Evolutionary conservation across 2,329 filamentous ascomycete species (phyloP), one percentile per base, ranked within the genome.

Genomic region (Hypoxylon sp.): DNA sequence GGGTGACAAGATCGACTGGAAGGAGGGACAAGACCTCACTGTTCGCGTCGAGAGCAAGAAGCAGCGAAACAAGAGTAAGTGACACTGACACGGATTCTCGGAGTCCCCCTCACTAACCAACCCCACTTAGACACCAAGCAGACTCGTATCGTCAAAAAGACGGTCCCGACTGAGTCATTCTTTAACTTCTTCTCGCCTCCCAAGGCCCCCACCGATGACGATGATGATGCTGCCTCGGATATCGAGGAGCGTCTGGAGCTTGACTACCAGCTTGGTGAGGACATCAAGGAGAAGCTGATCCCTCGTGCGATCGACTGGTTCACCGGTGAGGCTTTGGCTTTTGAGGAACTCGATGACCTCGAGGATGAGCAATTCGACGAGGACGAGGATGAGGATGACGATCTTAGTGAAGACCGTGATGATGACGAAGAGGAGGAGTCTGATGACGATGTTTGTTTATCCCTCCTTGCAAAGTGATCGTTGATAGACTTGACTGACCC

Each of bases 251-350:
- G 95, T 68, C 88, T 99, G 59, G 95, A 99, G 84, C 89, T 99
- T 54, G 95, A 99, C 82, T 99, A 98, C 80, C 94, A 98, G 82
- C 89, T 99, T 46, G 95, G 95, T 70, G 95, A 99, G 84, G 95
- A 99, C 77, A 97, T 99, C 83, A 99, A 99, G 85, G 95, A 99
- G 87, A 99, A 99, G 85, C 87, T 99, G 70, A 99, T 99, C 72
- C 95, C 95, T 69, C 93, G 94, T 72, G 95, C 96, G 60, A 95
- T 99, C 74, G 95, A 99, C 81, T 99, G 95, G 95, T 99, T 99
- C 80, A 99, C 95, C 55, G 95, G 95, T 61, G 95, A 99, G 82
- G 95, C 95, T 71, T 89, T 99, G 68, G 94, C 95, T 72, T 99
- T 93, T 73, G 95, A 99, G 85, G 94, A 97, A 78, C 80, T 97